Base-by-base conservation (phyloP, 1,284 basidiomycete genomes). In the Microbotryomycetes sp. region DNA sequence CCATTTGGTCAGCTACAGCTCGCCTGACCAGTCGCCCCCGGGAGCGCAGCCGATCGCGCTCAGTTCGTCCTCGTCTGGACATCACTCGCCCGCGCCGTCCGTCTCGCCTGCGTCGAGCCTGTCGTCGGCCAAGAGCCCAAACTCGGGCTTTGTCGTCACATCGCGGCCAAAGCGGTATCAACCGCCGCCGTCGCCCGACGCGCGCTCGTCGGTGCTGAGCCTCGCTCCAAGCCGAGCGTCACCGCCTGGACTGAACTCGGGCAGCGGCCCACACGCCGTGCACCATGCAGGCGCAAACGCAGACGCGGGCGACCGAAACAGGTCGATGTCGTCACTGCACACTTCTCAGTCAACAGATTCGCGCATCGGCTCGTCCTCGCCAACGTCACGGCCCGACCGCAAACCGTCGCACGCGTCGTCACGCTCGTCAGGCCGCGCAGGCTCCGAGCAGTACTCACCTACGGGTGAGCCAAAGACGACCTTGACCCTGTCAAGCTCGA, bases 391-490 rank as follows among this genome's bases (percentile, higher is more conserved):
- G 23, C 13, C 27, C 45, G 27, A 41, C 16, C 54, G 54, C 26
- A 56, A 47, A 27, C 46, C 46, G 6, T 46, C 41, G 4, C 30
- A 56, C 26, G 23, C 27, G 29, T 28, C 48, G 13, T 28, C 52
- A 31, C 23, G 30, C 18, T 23, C 21, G 52, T 23, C 28, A 54
- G 21, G 52, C 11, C 7, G 52, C 29, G 26, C 15, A n/a, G 52
- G 13, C 52, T 41, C 52, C 21, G 52, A 54, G 21, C 35, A 9
- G n/a, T 4, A 54, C n/a, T 9, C n/a, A 23, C 29, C 35, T 24
- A n/a, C 41, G n/a, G 21, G 23, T 27, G 21, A 23, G 18, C 66
- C 66, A 4, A 70, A 68, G 35, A 71, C 70, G 56, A 72, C 71
- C 2, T 54, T 68, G n/a, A 61, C 56, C n/a, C 54, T 72, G 23